Evolutionary conservation across 176 grass and related monocot species (phyloP).

Genomic region (Zea luxurians): DNA sequence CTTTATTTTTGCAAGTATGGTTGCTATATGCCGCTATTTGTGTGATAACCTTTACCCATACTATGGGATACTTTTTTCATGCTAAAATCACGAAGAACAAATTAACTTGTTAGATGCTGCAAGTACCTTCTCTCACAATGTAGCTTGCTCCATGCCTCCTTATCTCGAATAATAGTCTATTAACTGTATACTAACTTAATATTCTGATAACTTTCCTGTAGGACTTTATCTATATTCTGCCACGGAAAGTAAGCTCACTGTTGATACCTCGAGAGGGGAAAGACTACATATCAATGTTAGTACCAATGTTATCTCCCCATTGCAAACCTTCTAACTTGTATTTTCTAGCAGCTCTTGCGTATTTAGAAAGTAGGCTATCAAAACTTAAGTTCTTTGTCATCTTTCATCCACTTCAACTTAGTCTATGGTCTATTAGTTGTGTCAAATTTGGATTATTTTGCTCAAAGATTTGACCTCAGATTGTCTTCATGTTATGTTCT

Average conservation of each 20-base stretch:
- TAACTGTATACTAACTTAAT: slow-evolving; percentile 10
- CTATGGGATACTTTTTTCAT: neutral
- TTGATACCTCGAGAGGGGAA: slow-evolving; percentile 98
- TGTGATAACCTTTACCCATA: neutral
- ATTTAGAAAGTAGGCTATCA: neutral
- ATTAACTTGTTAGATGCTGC: slow-evolving; percentile 24
- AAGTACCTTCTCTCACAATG: slow-evolving; percentile 11
- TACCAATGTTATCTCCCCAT: slow-evolving; percentile 26
- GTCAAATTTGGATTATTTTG: slow-evolving; percentile 13
- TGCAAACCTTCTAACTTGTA: slow-evolving; percentile 16
- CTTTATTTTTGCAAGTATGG: slow-evolving; percentile 5
- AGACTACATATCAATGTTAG: slow-evolving; percentile 90
- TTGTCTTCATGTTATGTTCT: neutral
- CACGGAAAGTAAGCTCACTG: slow-evolving; percentile 89
- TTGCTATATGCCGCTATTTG: slow-evolving; percentile 4
- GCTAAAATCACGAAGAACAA: neutral
- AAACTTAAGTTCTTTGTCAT: slow-evolving; percentile 30
- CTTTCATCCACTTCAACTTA: slow-evolving; percentile 16
- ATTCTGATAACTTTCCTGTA: slow-evolving; percentile 45
- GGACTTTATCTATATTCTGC: slow-evolving; percentile 89
- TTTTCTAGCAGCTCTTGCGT: neutral
- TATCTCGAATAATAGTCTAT: slow-evolving; percentile 17
- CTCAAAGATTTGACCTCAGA: slow-evolving; percentile 3
- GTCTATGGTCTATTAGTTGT: slow-evolving; percentile 12
- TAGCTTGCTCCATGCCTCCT: neutral